Base-by-base conservation (phyloP, 495 filamentous ascomycete genomes). In the Lasiosphaeria hispida region DNA sequence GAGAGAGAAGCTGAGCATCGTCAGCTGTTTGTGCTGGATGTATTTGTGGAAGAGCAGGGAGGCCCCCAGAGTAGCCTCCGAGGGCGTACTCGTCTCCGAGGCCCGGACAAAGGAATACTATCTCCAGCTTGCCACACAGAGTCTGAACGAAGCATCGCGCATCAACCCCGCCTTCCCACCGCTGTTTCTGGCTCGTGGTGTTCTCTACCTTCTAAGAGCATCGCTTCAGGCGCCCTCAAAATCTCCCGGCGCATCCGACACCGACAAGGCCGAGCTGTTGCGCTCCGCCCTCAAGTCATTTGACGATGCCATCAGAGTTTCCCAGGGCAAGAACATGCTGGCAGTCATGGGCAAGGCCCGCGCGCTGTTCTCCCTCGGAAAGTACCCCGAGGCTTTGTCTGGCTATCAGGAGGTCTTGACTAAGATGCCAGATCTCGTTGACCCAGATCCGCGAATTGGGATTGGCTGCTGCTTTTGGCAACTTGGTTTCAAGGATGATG, bases 401-500 rank as follows among this genome's bases (percentile, higher is more conserved):
- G 77, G 80, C 13, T 98, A 97, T 66, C 94, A 98, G 70, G 87
- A 89, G 49, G 92, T 88, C 0, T 75, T 98, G 14, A 73, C 82
- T 63, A 89, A 87, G 71, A 87, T 90, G 78, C 94, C 94, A 10
- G 86, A 90, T 56, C 76, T 97, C 52, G 83, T 86, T n/a, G 95
- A 98, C 64, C 94, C 94, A 4, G 94, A 98, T 70, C 95, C 94
- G 62, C 80, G 94, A 51, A 91, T 98, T 60, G 94, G 94, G 44
- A 87, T 98, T 62, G 94, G 94, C 17, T 92, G 92, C 70, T 97
- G 94, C 70, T 85, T 93, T 58, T 98, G 94, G 94, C 90, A 93
- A 66, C 79, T 97, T 10, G 91, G 91, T 15, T 88, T 87, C 77
- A 96, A 96, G 70, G 92, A 96, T 30, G 89, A 96, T 63, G 95